Conservation (phyloP, 768 basidiomycete genomes). For the Ramaria sp. region DNA sequence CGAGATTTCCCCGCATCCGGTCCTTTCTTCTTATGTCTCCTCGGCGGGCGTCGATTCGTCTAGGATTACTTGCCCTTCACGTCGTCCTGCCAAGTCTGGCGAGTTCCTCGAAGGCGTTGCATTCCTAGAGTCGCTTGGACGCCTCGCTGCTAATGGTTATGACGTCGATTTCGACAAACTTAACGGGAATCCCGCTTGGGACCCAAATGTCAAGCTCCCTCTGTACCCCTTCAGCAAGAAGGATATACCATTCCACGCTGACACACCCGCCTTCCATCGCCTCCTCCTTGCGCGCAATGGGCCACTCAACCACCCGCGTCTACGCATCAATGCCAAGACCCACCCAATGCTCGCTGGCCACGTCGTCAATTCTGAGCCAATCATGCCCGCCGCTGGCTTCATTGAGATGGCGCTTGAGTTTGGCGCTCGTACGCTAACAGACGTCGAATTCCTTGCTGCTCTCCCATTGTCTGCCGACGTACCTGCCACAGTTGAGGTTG, state of each 20-base stretch:
- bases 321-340: slow-evolving; percentile 11
- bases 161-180: slow-evolving; percentile 20
- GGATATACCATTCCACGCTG: slow-evolving; percentile 19
- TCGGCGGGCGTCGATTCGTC: slow-evolving; percentile 23
- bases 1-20: slow-evolving; percentile 11
- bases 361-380: slow-evolving; percentile 10
- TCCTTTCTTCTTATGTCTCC: slow-evolving; percentile 14
- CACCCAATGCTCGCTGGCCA: slow-evolving; percentile 10
- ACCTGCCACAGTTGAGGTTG: slow-evolving; percentile 11
- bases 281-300: slow-evolving; percentile 16
- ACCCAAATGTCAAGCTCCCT: slow-evolving; percentile 17
- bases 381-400: slow-evolving; percentile 16
- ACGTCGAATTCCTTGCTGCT: slow-evolving; percentile 19
- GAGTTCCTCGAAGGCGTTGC: slow-evolving; percentile 23
- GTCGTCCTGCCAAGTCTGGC: slow-evolving; percentile 25
- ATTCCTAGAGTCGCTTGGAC: slow-evolving; percentile 19
- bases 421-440: slow-evolving; percentile 19
- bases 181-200: slow-evolving; percentile 13
- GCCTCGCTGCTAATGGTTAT: slow-evolving; percentile 6
- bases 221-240: slow-evolving; percentile 22
- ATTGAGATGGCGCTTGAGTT: slow-evolving; percentile 23
- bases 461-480: slow-evolving; percentile 17
- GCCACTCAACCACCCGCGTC: slow-evolving; percentile 12
- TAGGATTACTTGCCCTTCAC: slow-evolving; percentile 14
- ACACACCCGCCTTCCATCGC: slow-evolving; percentile 16